Base-by-base conservation (phyloP, 2,329 filamentous ascomycete species). In the Tolypocladium tundrense region DNA sequence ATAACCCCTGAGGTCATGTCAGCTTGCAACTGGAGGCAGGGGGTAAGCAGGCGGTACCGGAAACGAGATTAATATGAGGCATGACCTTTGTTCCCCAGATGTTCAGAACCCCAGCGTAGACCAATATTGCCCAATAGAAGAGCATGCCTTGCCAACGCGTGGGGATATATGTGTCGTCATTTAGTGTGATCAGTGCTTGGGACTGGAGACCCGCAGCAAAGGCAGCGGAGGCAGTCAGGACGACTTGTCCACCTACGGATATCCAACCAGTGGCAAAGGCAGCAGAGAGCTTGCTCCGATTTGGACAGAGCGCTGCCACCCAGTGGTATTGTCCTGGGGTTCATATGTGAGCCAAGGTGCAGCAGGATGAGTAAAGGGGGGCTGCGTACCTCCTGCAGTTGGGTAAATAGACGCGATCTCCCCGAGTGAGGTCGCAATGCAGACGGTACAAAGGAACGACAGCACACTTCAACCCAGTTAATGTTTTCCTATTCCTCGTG, bases 221-320 rank as follows among this genome's bases (percentile, higher is more conserved):
- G 0, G 76, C 77, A 21, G 76, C 76, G 0, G 77, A 77, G 0
- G 76, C 74, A n/a, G 75, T 75, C 2, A 78, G 61, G 1, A 78
- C 71, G 4, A 76, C 69, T 52, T 78, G 75, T 0, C 77, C 77
- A 16, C 76, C 76, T 31, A 78, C 70, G 1, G 72, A 76, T 40
- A 79, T 75, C 74, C 75, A 78, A 61, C 73, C 73, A 1, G 72
- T 75, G 4, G 58, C 55, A 55, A 54, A 65, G 1, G 62, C 58
- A 11, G 60, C 60, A 13, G 55, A 40, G 1, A 53, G 33, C 21
- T 62, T 57, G 7, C 40, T 57, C 10, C 55, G 53, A 1, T 35
- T 8, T 16, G 64, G 64, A 52, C 56, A 60, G 1, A 78, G 66
- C 5, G 70, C 72, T 0, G 75, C 70, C 7, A 77, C 73, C 75